Evolutionary conservation across 305 asterid genomes (phyloP).

Genomic region (Ilex paraguariensis): DNA sequence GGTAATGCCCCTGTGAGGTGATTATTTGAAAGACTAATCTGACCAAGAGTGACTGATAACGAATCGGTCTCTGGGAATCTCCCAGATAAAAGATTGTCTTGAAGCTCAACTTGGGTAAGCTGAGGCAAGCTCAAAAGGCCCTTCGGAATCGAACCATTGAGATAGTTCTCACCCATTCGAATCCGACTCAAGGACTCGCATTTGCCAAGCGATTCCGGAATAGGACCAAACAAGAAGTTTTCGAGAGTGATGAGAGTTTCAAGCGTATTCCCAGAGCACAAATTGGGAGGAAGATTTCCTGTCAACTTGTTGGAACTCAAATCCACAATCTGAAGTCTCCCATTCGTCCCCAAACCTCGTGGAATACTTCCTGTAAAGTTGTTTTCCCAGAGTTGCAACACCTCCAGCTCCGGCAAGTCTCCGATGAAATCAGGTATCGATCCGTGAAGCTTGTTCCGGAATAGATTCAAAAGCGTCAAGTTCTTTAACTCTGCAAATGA

Average conservation of each 20-base stretch:
- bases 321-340: background rate
- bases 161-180: conserved; percentile 3
- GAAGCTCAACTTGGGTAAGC: conserved; percentile 1
- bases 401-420: conserved; percentile 5
- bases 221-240: conserved; percentile 2
- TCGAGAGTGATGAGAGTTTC: background rate
- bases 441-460: conserved; percentile 2
- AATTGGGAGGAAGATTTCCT: background rate
- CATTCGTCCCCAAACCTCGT: background rate
- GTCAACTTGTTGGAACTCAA: background rate
- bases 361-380: conserved; percentile 5
- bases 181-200: conserved; percentile 4
- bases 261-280: conserved; percentile 1
- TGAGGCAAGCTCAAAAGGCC: background rate
- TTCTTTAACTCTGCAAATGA: background rate
- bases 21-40: conserved; percentile 2
- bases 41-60: background rate
- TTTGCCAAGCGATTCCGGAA: conserved; percentile 1
- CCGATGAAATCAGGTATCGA: conserved; percentile 1
- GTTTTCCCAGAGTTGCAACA: conserved; percentile 7
- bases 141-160: conserved; percentile 4
- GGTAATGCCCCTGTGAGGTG: background rate
- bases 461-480: background rate
- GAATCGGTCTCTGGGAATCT: background rate
- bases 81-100: conserved; percentile 1